These are phyloP conservation scores for Patellifolia procumbens DNA, from an alignment of 179 eudicot species.

Conservation along the genomic window DNA sequence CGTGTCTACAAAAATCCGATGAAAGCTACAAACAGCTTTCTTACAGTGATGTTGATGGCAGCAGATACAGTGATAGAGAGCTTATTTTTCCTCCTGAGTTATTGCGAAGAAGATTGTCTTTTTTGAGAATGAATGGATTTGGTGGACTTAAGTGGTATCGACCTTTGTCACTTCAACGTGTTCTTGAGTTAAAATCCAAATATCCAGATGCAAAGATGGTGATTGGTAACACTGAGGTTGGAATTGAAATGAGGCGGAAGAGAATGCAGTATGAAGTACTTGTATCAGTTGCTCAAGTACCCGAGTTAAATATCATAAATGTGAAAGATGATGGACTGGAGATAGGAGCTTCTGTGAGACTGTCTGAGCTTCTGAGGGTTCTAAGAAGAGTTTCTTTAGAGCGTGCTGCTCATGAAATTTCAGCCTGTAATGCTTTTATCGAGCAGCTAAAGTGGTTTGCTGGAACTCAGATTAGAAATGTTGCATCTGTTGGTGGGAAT, in stretches of 20 bases:
- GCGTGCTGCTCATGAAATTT: slow-evolving; percentile 67
- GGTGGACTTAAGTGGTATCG: slow-evolving; percentile 87
- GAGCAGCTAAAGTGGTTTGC: slow-evolving; percentile 98
- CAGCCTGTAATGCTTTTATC: slow-evolving; percentile 74
- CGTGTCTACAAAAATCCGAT: slow-evolving; percentile 54
- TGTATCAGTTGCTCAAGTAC: slow-evolving; percentile 66
- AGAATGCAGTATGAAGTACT: slow-evolving; percentile 70
- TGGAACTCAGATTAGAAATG: slow-evolving; percentile 96
- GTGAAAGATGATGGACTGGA: too few relatives aligned
- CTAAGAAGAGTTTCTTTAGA: too few relatives aligned
- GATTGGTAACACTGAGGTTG: slow-evolving; percentile 86
- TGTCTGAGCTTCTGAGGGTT: too few relatives aligned
- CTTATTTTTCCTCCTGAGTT: too few relatives aligned
- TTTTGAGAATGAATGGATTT: slow-evolving; percentile 64
- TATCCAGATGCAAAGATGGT: slow-evolving; percentile 81
- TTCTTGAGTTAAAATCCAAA: slow-evolving; percentile 74
- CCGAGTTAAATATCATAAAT: slow-evolving; percentile 69
- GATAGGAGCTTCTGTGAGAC: too few relatives aligned
- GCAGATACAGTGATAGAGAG: too few relatives aligned
- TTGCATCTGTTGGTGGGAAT: slow-evolving; percentile 98
- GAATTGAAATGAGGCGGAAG: slow-evolving; percentile 90
- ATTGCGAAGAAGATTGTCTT: slow-evolving; percentile 49
- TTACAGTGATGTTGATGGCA: slow-evolving; percentile 66
- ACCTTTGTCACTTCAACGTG: slow-evolving; percentile 73
- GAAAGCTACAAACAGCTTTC: slow-evolving; percentile 49